Evolutionary conservation across 768 basidiomycete genomes (phyloP), one percentile per base, ranked within the genome.

Genomic region (Leucocoprinus birnbaumii): DNA sequence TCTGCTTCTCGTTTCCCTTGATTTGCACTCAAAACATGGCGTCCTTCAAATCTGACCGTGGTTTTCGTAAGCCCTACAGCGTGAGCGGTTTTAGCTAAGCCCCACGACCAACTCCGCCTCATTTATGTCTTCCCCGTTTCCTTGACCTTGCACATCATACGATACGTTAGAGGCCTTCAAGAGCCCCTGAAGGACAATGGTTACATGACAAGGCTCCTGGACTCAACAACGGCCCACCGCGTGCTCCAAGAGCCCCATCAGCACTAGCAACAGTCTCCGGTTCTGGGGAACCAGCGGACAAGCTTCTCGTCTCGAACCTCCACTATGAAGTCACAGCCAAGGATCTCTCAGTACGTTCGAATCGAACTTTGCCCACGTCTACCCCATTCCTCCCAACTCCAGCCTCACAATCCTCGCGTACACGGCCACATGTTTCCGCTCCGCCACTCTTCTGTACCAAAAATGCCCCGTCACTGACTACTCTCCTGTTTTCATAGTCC

Each of bases 301-400:
- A 56, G 50, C 35, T 41, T 80, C 24, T 48, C 59, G 87, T 96
- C 61, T 84, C 89, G 63, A 93, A 93, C 68, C 64, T 97, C 60
- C 94, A 97, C 73, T 97, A 96, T 62, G 94, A 96, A 63, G 83
- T 97, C 41, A 89, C 87, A 53, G 82, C 89, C 65, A 87, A 87
- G 77, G 94, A 96, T 73, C 78, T 96, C 47, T 87, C 79, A 72
- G 94, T 96, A 61, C 66, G 91, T 72, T 18, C 31, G 14, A 24
- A 35, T 21, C 16, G 19, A n/a, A 35, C 34, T 24, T 19, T 6
- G 13, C 37, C 19, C 14, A 42, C 40, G 16, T n/a, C 13, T 13
- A 18, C 25, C 27, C 24, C 14, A 14, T n/a, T n/a, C n/a, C n/a
- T n/a, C n/a, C n/a, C n/a, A n/a, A n/a, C n/a, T n/a, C n/a, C n/a